Evolutionary conservation across 208 protist species (phyloP), one percentile per base, ranked within the genome.

Genomic region (Angomonas ambiguus): DNA sequence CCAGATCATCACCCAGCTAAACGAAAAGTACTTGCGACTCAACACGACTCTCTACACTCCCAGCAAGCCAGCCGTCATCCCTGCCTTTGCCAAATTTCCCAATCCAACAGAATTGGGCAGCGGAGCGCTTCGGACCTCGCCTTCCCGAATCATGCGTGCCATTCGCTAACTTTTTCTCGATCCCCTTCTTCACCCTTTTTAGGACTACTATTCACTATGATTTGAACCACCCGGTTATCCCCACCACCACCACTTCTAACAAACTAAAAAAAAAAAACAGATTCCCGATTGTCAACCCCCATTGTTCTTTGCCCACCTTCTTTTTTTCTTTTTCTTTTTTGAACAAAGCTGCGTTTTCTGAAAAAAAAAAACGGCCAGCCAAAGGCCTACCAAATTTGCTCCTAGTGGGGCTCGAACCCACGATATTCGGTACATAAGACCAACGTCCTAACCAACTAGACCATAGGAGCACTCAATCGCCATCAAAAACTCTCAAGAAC

Each of bases 371-470:
- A n/a, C n/a, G n/a, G n/a, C n/a, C n/a, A n/a, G n/a, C n/a, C n/a
- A n/a, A n/a, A n/a, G n/a, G n/a, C n/a, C n/a, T n/a, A n/a, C n/a
- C n/a, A n/a, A n/a, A n/a, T n/a, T n/a, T 85, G 76, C 79, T 71
- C 75, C 58, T 72, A 66, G 81, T 67, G 81, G 81, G 81, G 77
- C 67, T 87, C 72, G 81, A 84, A 87, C 81, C 81, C 81, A 67
- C 81, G 81, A 87, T 69, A 24, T 84, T 79, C 74, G 80, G 81
- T 69, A 63, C 81, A 69, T 82, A 83, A 87, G 76, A 69, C 81
- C 80, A 69, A 83, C 77, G 76, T 82, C 74, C 65, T 87, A 84
- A 81, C 81, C 74, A 55, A 83, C 76, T 85, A 83, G 79, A 85
- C 75, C 76, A 83, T 72, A 71, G 64, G 69, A 66, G 76, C 76